Percentiles rank a stretch among this genome's conserved stretches.
These are phyloP conservation scores for Penicillium antarcticum DNA, from an alignment of 495 filamentous ascomycete genomes.

Conservation along the genomic window DNA sequence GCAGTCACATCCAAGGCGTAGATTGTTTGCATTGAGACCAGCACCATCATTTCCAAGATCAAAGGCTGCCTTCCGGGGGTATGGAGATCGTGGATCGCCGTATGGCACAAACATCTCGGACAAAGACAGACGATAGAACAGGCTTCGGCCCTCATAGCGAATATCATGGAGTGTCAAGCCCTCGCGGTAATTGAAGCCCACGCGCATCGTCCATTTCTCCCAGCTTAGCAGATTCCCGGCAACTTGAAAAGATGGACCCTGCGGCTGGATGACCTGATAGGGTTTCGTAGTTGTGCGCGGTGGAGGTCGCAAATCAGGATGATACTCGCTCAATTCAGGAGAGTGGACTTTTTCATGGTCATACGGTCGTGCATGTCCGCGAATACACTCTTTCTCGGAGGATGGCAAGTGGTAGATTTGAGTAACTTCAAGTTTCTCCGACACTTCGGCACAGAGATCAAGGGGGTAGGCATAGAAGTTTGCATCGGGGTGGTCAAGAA, in stretches of 20 bases:
- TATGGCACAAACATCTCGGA: slow-evolving; percentile 76
- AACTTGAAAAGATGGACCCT: slow-evolving; percentile 66
- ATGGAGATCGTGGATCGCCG: slow-evolving; percentile 60
- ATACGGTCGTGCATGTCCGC: slow-evolving; percentile 15
- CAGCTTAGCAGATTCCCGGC: slow-evolving; percentile 46
- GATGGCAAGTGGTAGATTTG: slow-evolving; percentile 39
- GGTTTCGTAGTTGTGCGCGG: slow-evolving; percentile 66
- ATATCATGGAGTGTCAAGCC: slow-evolving; percentile 63
- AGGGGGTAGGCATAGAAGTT: slow-evolving; percentile 81
- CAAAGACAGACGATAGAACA: slow-evolving; percentile 68
- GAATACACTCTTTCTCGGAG: slow-evolving; percentile 22
- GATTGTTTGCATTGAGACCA: slow-evolving; percentile 64
- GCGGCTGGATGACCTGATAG: slow-evolving; percentile 70
- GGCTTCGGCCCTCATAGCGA: slow-evolving; percentile 59
- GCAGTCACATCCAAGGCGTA: slow-evolving; percentile 58
- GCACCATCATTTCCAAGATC: slow-evolving; percentile 67
- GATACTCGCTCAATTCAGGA: slow-evolving; percentile 59
- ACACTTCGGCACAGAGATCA: slow-evolving; percentile 62
- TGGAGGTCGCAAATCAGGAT: slow-evolving; percentile 44
- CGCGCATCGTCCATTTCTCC: slow-evolving; percentile 66
- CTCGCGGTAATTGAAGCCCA: slow-evolving; percentile 64
- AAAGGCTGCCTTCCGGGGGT: slow-evolving; percentile 64
- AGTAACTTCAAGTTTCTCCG: slow-evolving; percentile 55
- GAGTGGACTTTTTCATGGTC: slow-evolving; percentile 43
- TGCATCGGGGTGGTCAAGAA: slow-evolving; percentile 21